These are phyloP conservation scores for Dryadomyces quercivorus DNA, from an alignment of 2,329 filamentous ascomycete species.

Conservation along the genomic window DNA sequence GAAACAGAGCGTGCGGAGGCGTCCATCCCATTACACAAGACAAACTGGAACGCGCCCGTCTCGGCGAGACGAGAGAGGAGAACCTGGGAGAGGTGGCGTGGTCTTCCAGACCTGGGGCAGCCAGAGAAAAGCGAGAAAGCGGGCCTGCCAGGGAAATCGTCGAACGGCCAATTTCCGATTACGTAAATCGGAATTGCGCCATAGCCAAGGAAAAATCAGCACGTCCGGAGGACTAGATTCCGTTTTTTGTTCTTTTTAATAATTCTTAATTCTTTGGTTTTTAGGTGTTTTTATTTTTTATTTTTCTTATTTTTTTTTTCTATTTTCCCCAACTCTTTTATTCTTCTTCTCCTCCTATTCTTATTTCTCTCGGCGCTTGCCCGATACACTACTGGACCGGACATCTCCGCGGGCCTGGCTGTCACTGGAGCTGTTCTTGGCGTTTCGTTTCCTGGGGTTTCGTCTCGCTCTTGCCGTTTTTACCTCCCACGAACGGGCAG, in stretches of 20 bases:
- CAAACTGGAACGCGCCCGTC: not conserved
- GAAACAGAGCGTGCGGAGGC: conserved; percentile 4
- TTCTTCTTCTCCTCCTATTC: not conserved
- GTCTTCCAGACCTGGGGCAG: not conserved
- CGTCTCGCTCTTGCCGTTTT: too few relatives aligned
- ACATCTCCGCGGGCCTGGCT: too few relatives aligned
- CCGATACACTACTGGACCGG: too few relatives aligned
- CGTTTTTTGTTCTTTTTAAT: too few relatives aligned
- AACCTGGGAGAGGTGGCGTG: not conserved
- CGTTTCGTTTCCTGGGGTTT: too few relatives aligned
- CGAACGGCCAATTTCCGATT: conserved; percentile 15
- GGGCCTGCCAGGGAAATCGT: not conserved
- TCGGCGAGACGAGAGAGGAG: not conserved
- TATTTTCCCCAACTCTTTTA: not conserved
- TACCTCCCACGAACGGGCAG: too few relatives aligned
- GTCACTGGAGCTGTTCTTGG: too few relatives aligned
- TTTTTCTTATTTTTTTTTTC: not conserved
- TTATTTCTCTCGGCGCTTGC: not conserved
- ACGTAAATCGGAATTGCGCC: conserved; percentile 16
- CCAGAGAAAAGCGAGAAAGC: not conserved
- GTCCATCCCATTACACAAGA: conserved; percentile 6
- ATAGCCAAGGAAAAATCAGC: too few relatives aligned
- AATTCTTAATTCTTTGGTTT: not conserved
- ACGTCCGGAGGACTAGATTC: too few relatives aligned
- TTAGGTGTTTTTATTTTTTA: too few relatives aligned